phyloP scores from a whole-genome alignment of 2,329 filamentous ascomycete genomes.

The Trichoderma sp. region DNA sequence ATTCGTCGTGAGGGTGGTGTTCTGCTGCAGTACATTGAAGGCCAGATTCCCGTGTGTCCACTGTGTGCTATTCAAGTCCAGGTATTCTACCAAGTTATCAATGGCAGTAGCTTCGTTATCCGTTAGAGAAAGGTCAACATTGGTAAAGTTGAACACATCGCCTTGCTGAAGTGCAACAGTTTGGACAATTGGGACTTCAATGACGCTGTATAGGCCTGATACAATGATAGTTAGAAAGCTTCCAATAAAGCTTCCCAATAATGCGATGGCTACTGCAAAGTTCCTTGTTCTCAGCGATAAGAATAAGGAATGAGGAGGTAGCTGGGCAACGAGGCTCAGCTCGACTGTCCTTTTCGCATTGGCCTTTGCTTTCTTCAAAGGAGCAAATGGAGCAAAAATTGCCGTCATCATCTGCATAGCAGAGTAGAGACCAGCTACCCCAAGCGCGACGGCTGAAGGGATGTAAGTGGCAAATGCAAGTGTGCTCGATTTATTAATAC shows the following conservation, averaged over 20 bases:
- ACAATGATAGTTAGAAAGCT: conserved; percentile 13
- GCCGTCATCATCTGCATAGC: conserved; percentile 9
- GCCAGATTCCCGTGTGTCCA: conserved; percentile 5
- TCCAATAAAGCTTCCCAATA: conserved; percentile 10
- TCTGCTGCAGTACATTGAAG: background rate
- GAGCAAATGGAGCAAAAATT: conserved; percentile 8
- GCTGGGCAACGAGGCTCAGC: background rate
- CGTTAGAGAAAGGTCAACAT: background rate
- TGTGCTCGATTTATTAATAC: background rate
- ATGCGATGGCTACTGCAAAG: conserved; percentile 5
- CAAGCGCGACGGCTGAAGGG: conserved; percentile 14
- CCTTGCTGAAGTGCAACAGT: background rate
- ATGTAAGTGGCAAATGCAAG: conserved; percentile 13
- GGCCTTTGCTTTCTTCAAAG: background rate
- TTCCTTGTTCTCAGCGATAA: background rate
- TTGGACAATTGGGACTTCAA: background rate
- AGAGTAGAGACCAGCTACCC: conserved; percentile 3
- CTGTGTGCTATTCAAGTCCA: conserved; percentile 12
- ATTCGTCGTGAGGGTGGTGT: background rate
- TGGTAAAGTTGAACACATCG: conserved; percentile 12
- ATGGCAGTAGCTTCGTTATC: conserved; percentile 15
- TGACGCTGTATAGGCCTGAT: conserved; percentile 13
- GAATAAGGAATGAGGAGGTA: background rate
- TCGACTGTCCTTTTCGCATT: background rate
- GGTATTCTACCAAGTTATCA: conserved; percentile 13